These are phyloP conservation scores for Epithele typhae DNA, from an alignment of 768 basidiomycete genomes.

Conservation along the genomic window DNA sequence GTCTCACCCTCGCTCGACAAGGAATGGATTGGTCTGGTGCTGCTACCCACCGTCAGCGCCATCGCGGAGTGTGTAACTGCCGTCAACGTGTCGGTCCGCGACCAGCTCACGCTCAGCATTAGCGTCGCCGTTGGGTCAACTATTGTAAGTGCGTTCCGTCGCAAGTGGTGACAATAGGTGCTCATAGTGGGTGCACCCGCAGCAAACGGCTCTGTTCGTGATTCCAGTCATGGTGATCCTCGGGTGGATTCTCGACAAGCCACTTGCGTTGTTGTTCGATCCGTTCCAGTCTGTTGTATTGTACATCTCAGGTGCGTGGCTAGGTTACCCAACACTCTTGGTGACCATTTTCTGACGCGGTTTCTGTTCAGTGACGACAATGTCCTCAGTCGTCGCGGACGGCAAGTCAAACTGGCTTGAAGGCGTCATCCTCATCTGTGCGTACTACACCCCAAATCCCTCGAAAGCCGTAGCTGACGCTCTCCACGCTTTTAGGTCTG, in stretches of 20 bases:
- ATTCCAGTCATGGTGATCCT: slow-evolving; percentile 73
- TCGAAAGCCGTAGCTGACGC: too few relatives aligned
- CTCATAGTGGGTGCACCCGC: background rate
- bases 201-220: slow-evolving; percentile 75
- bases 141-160: slow-evolving; percentile 43
- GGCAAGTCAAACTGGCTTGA: slow-evolving; percentile 94
- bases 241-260: slow-evolving; percentile 78
- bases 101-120: slow-evolving; percentile 77
- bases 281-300: slow-evolving; percentile 68
- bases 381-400: slow-evolving; percentile 82
- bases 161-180: background rate
- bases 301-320: slow-evolving; percentile 43
- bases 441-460: too few relatives aligned
- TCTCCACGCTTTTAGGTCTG: slow-evolving; percentile 33
- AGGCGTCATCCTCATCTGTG: slow-evolving; percentile 73
- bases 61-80: slow-evolving; percentile 90
- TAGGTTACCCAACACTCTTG: background rate
- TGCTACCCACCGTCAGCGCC: slow-evolving; percentile 81
- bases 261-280: slow-evolving; percentile 79
- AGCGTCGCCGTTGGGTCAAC: slow-evolving; percentile 81
- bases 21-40: slow-evolving; percentile 85
- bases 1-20: slow-evolving; percentile 68
- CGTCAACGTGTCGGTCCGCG: slow-evolving; percentile 82
- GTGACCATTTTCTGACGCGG: background rate
- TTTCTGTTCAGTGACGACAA: slow-evolving; percentile 41